phyloP scores from a whole-genome alignment of 2,329 filamentous ascomycete genomes.

The Keithomyces neogunnii region DNA sequence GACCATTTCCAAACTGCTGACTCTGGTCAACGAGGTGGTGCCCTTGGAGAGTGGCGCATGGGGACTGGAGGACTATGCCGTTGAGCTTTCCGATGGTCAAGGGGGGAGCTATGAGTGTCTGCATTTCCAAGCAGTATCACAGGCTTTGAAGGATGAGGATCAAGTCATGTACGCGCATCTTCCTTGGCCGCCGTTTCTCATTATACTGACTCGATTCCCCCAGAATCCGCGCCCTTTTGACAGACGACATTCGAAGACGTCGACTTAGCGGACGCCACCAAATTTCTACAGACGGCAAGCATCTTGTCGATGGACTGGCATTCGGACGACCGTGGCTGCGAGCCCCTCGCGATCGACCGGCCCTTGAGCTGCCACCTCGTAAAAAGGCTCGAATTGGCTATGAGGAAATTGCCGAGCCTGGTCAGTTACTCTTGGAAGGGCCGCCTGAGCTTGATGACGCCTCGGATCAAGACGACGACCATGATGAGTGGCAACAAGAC shows the following conservation, averaged over 20 bases:
- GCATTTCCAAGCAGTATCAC: slow-evolving; percentile 67
- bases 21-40: slow-evolving; percentile 69
- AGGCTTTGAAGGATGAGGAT: slow-evolving; percentile 73
- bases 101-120: slow-evolving; percentile 73
- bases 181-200: neutral
- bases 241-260: slow-evolving; percentile 64
- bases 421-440: slow-evolving; percentile 25
- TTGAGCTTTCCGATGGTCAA: slow-evolving; percentile 54
- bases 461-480: slow-evolving; percentile 11
- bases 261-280: slow-evolving; percentile 71
- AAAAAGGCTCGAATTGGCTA: slow-evolving; percentile 53
- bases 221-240: slow-evolving; percentile 71
- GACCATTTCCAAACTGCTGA: slow-evolving; percentile 69
- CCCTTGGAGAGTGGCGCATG: slow-evolving; percentile 75
- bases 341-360: slow-evolving; percentile 50
- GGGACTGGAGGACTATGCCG: slow-evolving; percentile 84
- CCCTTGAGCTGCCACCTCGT: slow-evolving; percentile 62
- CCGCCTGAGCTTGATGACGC: slow-evolving; percentile 25
- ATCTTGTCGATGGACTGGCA: slow-evolving; percentile 76
- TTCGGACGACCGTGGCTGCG: slow-evolving; percentile 69
- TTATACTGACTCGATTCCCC: neutral
- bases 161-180: slow-evolving; percentile 58
- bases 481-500: neutral
- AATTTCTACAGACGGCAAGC: slow-evolving; percentile 69
- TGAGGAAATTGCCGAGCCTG: slow-evolving; percentile 22